phyloP scores from a whole-genome alignment of 305 asterid species.

The Rubia balearica region DNA sequence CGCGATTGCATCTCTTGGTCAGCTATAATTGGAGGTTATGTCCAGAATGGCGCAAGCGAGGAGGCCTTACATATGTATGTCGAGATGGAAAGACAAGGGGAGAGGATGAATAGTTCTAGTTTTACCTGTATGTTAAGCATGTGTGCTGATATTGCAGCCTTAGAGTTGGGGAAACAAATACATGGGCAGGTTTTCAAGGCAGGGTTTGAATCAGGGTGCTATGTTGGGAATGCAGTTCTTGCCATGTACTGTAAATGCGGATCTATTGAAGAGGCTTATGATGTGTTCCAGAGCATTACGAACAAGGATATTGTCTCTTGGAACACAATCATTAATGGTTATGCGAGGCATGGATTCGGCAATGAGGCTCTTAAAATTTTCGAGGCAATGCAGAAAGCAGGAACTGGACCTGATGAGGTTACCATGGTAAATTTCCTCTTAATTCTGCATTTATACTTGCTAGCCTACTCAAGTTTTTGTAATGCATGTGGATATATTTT shows the following conservation, averaged over 20 bases:
- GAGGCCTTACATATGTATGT: conserved; percentile 55
- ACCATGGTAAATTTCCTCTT: conserved; percentile 61
- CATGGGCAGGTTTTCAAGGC: conserved; percentile 64
- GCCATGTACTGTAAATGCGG: conserved; percentile 91
- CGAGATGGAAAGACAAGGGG: conserved; percentile 59
- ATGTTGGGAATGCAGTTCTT: conserved; percentile 83
- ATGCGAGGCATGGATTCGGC: conserved; percentile 88
- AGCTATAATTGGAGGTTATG: conserved; percentile 80
- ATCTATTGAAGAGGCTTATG: conserved; percentile 64
- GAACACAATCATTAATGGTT: conserved; percentile 82
- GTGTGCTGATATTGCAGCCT: conserved; percentile 75
- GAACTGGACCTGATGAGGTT: conserved; percentile 67
- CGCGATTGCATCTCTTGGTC: conserved; percentile 95
- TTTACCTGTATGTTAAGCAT: conserved; percentile 68
- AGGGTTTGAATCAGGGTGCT: conserved; percentile 68
- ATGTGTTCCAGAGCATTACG: conserved; percentile 43
- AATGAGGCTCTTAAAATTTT: conserved; percentile 61
- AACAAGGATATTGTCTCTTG: conserved; percentile 78
- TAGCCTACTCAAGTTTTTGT: neutral
- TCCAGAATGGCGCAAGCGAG: conserved; percentile 62
- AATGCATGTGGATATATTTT: neutral
- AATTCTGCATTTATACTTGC: neutral
- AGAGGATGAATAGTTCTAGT: conserved; percentile 52
- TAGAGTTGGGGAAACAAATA: conserved; percentile 83
- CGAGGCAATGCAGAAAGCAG: conserved; percentile 47